Evolutionary conservation across 176 grass and related monocot genomes (phyloP), one percentile per base, ranked within the genome.

Genomic region (Alloteropsis semialata): DNA sequence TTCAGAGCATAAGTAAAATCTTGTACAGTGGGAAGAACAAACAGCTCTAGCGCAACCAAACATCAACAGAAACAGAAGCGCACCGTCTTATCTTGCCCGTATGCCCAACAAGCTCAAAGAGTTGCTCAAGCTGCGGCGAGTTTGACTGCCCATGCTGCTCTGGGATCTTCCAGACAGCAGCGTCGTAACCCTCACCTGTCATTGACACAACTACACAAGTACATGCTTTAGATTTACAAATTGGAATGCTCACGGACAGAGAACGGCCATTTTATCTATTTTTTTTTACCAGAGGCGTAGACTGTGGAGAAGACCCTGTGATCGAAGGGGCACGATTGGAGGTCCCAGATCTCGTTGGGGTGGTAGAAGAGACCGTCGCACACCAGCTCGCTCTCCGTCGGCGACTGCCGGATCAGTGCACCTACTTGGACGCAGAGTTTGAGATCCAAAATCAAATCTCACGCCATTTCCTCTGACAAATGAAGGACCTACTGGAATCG

Each of bases 261-360:
- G 48, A 72, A 18, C 25, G 22, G 75, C n/a, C 56, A 11, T 57
- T 73, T 49, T 7, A 8, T 36, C 5, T 74, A 71, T 85, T 46
- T 39, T 12, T 66, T 58, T 84, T 80, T 86, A 99, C 96, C 96
- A 78, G 91, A 99, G 27, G 96, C 92, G 80, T 88, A 99, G 65
- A 96, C 91, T 25, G 96, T 96, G 72, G 96, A 99, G 66, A 99
- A 92, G 49, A 96, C 83, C 77, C 83, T 99, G 49, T 84, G 84
- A 88, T 99, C 89, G 69, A 90, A 99, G 46, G 96, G 96, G 77
- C 96, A 96, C 10, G 96, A 99, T 72, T 96, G 93, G 58, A 99
- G 96, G 89, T 99, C 91, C 93, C 96, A 99, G 87, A 99, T 99
- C 93, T 99, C 96, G 80, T 92, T 93, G 45, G 89, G 96, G 67